phyloP scores from a whole-genome alignment of 1,284 basidiomycete genomes.

The Ustilago nuda region DNA sequence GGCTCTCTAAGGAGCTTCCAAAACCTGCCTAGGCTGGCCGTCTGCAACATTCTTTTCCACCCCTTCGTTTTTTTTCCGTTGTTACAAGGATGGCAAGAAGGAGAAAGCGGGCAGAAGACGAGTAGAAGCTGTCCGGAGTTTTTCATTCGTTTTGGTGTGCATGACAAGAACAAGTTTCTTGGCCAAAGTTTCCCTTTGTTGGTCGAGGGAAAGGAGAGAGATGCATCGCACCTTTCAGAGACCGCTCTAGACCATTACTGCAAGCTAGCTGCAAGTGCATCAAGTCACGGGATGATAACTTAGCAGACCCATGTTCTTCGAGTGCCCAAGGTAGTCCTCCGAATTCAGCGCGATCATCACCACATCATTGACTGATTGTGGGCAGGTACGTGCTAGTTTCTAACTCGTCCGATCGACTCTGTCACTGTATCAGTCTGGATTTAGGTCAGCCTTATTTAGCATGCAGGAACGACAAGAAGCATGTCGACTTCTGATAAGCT shows the following conservation, averaged over 20 bases:
- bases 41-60: background rate
- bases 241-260: constrained; percentile 5
- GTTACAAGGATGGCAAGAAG: background rate
- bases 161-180: constrained; percentile 13
- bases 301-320: constrained; percentile 6
- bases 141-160: constrained; percentile 3
- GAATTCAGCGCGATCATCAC: constrained; percentile 3
- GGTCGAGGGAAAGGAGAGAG: background rate
- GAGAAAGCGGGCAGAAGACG: background rate
- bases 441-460: background rate
- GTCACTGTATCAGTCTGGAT: background rate
- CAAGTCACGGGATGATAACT: background rate
- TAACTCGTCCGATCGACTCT: background rate
- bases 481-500: background rate
- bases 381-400: background rate
- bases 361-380: background rate
- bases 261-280: background rate
- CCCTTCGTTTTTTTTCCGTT: background rate
- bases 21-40: too few relatives aligned
- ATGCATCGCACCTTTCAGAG: background rate
- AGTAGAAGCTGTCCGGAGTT: background rate
- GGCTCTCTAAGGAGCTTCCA: too few relatives aligned
- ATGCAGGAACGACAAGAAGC: background rate
- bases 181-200: constrained; percentile 14
- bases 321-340: constrained; percentile 6